Percentiles rank a stretch among this genome's conserved stretches.
These are phyloP conservation scores for Kodamaea lidongshanica DNA, from an alignment of 805 yeast species.

Conservation along the genomic window DNA sequence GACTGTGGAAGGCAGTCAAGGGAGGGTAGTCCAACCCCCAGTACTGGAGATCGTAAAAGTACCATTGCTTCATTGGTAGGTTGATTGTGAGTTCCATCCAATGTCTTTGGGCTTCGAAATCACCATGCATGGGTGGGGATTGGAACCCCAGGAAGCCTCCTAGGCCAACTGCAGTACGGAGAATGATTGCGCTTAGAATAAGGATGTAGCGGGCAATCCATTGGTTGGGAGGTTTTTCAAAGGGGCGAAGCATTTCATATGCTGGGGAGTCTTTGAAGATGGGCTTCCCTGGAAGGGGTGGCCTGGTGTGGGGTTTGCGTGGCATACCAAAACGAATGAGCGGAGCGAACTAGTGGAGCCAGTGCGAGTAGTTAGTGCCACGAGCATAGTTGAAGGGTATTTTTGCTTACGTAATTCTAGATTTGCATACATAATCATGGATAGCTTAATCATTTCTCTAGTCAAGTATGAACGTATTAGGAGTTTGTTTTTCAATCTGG, in stretches of 20 bases:
- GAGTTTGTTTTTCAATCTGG: too few relatives aligned
- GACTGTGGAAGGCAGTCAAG: constrained; percentile 88
- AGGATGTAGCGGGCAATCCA: constrained; percentile 85
- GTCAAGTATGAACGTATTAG: too few relatives aligned
- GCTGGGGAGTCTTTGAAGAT: constrained; percentile 56
- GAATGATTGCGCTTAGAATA: constrained; percentile 63
- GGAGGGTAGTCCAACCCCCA: constrained; percentile 99
- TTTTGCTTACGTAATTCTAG: too few relatives aligned
- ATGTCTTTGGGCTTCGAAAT: constrained; percentile 96
- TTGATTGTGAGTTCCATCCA: constrained; percentile 91
- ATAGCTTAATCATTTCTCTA: too few relatives aligned
- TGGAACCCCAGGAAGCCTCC: constrained; percentile 79
- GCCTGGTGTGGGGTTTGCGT: too few relatives aligned
- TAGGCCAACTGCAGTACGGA: constrained; percentile 79
- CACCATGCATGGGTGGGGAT: constrained; percentile 81
- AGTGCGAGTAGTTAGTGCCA: too few relatives aligned
- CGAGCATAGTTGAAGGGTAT: too few relatives aligned
- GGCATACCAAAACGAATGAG: too few relatives aligned
- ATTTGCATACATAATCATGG: too few relatives aligned
- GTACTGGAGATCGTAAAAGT: constrained; percentile 78
- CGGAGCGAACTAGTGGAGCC: too few relatives aligned
- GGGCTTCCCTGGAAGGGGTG: too few relatives aligned
- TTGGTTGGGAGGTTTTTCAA: constrained; percentile 76
- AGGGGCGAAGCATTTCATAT: constrained; percentile 70
- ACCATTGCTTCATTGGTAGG: constrained; percentile 75